Percentiles rank a stretch among this genome's conserved stretches.
Conservation (phyloP, 176 grass and related monocot genomes). For the Sorghum bicolor region DNA sequence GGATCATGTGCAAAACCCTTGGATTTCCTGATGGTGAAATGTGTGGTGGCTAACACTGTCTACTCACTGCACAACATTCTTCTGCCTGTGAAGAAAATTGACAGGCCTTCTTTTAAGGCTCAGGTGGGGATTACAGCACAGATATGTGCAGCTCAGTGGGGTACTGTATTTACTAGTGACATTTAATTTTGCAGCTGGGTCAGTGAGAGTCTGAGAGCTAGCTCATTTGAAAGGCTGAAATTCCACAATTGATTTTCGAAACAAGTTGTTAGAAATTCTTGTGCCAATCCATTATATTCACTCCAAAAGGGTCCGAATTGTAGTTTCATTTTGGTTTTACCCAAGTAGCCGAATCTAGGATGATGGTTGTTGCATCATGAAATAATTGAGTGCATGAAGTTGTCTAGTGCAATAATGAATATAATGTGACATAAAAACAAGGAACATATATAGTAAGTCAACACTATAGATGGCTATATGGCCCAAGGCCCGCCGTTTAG, state of each 20-base stretch:
- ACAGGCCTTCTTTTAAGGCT: slow-evolving; percentile 2
- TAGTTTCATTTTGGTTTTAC: neutral
- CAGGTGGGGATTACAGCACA: slow-evolving; percentile 1
- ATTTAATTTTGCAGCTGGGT: neutral
- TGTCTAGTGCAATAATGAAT: neutral
- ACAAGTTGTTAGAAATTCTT: neutral
- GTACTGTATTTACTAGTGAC: neutral
- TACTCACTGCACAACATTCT: slow-evolving; percentile 32
- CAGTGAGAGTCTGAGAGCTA: neutral
- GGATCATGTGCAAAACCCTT: slow-evolving; percentile 13
- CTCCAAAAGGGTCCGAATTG: neutral
- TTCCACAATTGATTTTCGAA: neutral
- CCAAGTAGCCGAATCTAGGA: neutral
- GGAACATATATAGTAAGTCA: neutral
- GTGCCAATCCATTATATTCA: neutral
- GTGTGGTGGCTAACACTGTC: slow-evolving; percentile 15
- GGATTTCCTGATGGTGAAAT: slow-evolving; percentile 1
- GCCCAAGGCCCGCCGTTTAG: too few species aligned
- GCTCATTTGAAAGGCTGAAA: neutral
- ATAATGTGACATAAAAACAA: neutral
- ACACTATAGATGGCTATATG: neutral
- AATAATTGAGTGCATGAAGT: neutral
- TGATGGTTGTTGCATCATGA: neutral
- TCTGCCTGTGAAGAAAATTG: slow-evolving; percentile 29
- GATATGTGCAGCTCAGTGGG: neutral